Conservation (phyloP, 2,329 filamentous ascomycete genomes). For the Venturia nashicola region DNA sequence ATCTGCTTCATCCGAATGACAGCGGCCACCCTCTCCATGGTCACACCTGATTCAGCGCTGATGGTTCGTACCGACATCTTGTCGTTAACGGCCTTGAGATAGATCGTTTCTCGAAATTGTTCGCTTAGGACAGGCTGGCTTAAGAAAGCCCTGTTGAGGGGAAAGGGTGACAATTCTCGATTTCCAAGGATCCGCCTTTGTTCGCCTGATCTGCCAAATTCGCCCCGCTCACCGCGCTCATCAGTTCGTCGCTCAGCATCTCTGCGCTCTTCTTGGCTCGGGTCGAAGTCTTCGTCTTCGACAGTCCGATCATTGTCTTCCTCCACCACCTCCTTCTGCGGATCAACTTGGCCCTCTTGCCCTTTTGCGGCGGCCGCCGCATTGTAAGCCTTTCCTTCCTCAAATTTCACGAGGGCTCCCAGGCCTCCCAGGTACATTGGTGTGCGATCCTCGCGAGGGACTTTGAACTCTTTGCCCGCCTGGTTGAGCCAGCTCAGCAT, state of each 20-base stretch:
- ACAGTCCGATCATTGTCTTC: background rate
- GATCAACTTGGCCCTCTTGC: background rate
- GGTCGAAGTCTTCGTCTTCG: background rate
- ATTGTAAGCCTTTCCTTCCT: slow-evolving; percentile 12
- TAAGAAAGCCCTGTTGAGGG: slow-evolving; percentile 57
- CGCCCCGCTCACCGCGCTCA: background rate
- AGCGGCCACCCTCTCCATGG: slow-evolving; percentile 73
- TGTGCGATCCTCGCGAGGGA: slow-evolving; percentile 37
- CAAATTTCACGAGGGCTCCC: background rate
- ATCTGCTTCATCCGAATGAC: slow-evolving; percentile 77
- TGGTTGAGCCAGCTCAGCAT: slow-evolving; percentile 50
- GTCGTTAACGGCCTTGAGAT: slow-evolving; percentile 50
- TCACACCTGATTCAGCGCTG: slow-evolving; percentile 64
- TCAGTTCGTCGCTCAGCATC: background rate
- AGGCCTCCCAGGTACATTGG: slow-evolving; percentile 29
- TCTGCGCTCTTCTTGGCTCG: slow-evolving; percentile 3
- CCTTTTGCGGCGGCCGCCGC: background rate
- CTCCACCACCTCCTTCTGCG: background rate
- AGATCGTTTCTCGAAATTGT: slow-evolving; percentile 60
- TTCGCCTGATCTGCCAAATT: background rate
- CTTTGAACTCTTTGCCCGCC: slow-evolving; percentile 35
- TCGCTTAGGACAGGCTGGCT: slow-evolving; percentile 66
- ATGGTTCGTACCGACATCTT: slow-evolving; percentile 63
- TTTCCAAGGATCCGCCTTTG: background rate
- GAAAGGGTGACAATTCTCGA: slow-evolving; percentile 47